These are phyloP conservation scores for Claviceps africana DNA, from an alignment of 2,329 filamentous ascomycete species.

Conservation along the genomic window DNA sequence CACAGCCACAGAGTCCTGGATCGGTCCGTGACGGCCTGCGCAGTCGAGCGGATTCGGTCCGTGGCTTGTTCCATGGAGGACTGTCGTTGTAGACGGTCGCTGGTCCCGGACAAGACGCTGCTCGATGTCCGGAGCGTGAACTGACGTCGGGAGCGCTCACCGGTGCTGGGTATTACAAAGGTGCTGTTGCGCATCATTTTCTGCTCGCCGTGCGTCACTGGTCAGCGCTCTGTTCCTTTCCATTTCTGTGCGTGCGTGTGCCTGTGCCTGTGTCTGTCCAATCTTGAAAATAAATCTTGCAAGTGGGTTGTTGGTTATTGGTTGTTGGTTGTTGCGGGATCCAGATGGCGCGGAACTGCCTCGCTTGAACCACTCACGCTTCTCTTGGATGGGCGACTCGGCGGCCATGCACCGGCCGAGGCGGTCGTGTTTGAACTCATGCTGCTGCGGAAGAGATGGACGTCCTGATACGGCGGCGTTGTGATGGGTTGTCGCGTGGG, in stretches of 20 bases:
- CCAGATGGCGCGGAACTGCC: neutral
- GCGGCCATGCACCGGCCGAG: conserved; percentile 25
- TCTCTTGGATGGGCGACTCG: conserved; percentile 30
- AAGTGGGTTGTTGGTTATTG: no score
- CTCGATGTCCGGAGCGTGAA: conserved; percentile 56
- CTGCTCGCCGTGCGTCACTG: conserved; percentile 20
- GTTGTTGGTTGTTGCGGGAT: no score
- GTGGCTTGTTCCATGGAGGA: conserved; percentile 9
- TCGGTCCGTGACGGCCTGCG: conserved; percentile 15
- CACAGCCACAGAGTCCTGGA: conserved; percentile 39
- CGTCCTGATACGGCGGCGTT: no score
- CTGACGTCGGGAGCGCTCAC: conserved; percentile 66
- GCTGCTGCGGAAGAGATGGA: conserved; percentile 16
- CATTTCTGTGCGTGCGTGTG: no score
- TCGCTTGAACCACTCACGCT: conserved; percentile 22
- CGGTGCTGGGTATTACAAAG: conserved; percentile 74
- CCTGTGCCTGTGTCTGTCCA: no score
- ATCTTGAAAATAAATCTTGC: no score
- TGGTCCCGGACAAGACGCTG: conserved; percentile 15
- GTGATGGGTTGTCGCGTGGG: neutral
- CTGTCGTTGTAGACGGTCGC: conserved; percentile 7
- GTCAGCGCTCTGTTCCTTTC: neutral
- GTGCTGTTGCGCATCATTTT: conserved; percentile 75
- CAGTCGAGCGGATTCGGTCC: conserved; percentile 7
- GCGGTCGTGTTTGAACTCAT: conserved; percentile 23